Conservation (phyloP, 1,284 basidiomycete genomes). For the Cutaneotrichosporon cutaneum region DNA sequence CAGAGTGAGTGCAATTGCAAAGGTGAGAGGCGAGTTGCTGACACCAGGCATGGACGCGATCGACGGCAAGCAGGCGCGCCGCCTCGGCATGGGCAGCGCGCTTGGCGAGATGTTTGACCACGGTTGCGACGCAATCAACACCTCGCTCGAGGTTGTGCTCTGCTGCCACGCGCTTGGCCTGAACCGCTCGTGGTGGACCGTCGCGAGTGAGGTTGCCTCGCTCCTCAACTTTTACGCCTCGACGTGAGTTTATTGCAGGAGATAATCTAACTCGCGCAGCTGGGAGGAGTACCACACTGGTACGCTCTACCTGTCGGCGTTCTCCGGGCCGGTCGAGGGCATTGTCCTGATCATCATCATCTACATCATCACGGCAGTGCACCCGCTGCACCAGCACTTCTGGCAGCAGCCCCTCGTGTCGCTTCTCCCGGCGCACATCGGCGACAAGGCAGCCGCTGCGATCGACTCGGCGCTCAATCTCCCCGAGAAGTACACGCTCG, state of each 20-base stretch:
- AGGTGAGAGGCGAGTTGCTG: conserved; percentile 61
- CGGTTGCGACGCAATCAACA: conserved; percentile 89
- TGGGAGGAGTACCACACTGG: conserved; percentile 99
- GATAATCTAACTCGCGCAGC: conserved; percentile 6
- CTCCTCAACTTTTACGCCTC: conserved; percentile 88
- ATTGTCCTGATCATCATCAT: conserved; percentile 82
- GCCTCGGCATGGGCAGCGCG: conserved; percentile 94
- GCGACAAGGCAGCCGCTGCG: conserved; percentile 22
- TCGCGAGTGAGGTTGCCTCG: conserved; percentile 79
- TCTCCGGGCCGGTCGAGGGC: conserved; percentile 95
- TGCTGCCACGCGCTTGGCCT: conserved; percentile 82
- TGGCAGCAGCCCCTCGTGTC: conserved; percentile 59
- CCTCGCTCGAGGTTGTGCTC: conserved; percentile 86
- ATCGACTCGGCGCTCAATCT: conserved; percentile 38
- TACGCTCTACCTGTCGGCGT: conserved; percentile 83
- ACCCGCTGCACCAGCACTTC: conserved; percentile 66
- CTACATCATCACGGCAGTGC: conserved; percentile 68
- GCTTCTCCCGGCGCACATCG: conserved; percentile 32
- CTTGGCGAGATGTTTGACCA: conserved; percentile 90
- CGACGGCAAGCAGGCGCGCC: conserved; percentile 84
- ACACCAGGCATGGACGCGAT: conserved; percentile 54
- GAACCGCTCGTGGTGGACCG: conserved; percentile 93
- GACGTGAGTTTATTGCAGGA: conserved; percentile 33
- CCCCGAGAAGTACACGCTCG: conserved; percentile 30
- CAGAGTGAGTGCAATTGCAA: conserved; percentile 73